Base-by-base conservation (phyloP, 768 basidiomycete species). In the Boletus barrowsii region DNA sequence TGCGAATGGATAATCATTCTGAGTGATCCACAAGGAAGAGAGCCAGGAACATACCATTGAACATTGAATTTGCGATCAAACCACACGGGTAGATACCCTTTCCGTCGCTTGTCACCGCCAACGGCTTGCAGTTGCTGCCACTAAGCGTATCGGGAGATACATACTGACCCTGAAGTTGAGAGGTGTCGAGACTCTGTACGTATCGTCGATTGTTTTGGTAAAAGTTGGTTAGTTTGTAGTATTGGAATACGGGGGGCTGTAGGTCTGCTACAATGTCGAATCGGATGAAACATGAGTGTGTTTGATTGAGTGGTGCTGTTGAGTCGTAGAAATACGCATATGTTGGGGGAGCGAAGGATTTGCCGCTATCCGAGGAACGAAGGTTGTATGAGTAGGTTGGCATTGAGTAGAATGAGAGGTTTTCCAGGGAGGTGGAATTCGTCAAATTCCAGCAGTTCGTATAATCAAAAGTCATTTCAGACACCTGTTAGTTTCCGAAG, bases 121-220 rank as follows among this genome's bases (percentile, higher is more conserved):
- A 77, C 3, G 97, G 97, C 69, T 92, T 89, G 80, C 97, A 99
- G 65, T 95, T 86, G 32, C 91, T 83, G 44, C 76, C 72, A 37
- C 84, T 72, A n/a, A 94, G 76, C 49, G 75, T 68, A 22, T 51
- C 64, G 15, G 70, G 48, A 46, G 73, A 79, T 41, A 84, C 82
- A 47, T 69, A 70, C 33, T 87, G 75, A 42, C 97, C 97, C 68
- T 83, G 83, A 51, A 99, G 80, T 70, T 99, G 97, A 60, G 87
- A 77, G 13, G 87, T 79, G 66, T 94, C 83, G 41, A 91, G 73
- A 68, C 91, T 94, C 76, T 94, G 89, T 51, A 98, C 97, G 67
- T 98, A 99, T 67, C 97, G 84, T 33, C 97, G 87, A 69, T 99
- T 97, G 71, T 99, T 99, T 79, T 99, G 96, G 75, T 84, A 98